Percentiles rank a stretch among this genome's conserved stretches.
These are phyloP conservation scores for Rhizoclosmatium globosum DNA, from an alignment of 192 early-diverging fungal species.

Conservation along the genomic window DNA sequence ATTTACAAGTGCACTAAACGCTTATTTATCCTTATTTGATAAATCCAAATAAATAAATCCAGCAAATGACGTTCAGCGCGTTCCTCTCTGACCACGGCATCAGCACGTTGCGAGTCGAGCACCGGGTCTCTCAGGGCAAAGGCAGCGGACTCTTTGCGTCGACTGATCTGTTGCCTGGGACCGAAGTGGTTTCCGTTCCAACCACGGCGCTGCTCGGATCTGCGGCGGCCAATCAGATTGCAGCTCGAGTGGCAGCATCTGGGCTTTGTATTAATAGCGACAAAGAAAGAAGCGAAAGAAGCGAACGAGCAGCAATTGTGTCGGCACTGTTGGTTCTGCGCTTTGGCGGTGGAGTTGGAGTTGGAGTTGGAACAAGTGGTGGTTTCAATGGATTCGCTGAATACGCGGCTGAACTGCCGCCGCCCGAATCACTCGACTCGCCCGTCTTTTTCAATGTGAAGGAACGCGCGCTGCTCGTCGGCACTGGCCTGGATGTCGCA, in stretches of 20 bases:
- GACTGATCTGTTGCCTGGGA: not conserved
- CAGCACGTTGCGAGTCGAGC: not conserved
- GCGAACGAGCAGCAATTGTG: slow-evolving; percentile 8
- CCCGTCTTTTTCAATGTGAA: slow-evolving; percentile 50
- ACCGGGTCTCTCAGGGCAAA: not conserved
- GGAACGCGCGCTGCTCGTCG: slow-evolving; percentile 54
- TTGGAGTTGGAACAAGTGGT: slow-evolving; percentile 24
- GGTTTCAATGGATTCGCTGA: slow-evolving; percentile 26
- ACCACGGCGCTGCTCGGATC: not conserved
- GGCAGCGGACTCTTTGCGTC: slow-evolving; percentile 21
- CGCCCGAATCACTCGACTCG: slow-evolving; percentile 43
- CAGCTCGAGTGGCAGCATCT: not conserved
- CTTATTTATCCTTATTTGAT: no score
- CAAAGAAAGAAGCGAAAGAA: not conserved
- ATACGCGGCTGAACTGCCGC: slow-evolving; percentile 69
- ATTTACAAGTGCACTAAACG: no score
- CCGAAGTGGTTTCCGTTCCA: not conserved
- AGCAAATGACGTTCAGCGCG: no score
- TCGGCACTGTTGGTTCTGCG: not conserved
- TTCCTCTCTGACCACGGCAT: no score
- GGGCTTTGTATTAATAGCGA: no score
- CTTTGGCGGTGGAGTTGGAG: not conserved
- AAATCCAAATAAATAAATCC: no score
- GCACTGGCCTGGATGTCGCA: slow-evolving; percentile 61
- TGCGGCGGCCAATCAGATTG: not conserved